These are phyloP conservation scores for Tritrichomonas foetus DNA, from an alignment of 208 protist species.

Conservation along the genomic window DNA sequence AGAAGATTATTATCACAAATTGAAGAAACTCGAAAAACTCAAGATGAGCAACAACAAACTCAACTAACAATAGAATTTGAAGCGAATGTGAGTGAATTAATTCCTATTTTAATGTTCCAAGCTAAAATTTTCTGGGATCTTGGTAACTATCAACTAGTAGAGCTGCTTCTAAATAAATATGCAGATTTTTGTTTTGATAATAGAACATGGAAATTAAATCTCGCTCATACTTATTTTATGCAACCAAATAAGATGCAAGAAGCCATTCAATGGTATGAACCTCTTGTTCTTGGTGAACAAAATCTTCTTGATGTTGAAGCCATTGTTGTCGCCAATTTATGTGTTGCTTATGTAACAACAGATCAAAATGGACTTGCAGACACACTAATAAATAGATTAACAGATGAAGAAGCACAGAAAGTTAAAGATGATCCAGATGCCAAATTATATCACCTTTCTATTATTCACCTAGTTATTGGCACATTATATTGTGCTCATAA, in stretches of 20 bases:
- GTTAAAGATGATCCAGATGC: constrained; percentile 29
- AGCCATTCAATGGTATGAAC: constrained; percentile 52
- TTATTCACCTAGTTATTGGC: too few species aligned
- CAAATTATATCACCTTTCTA: constrained; percentile 51
- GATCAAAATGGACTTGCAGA: constrained; percentile 51
- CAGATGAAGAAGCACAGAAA: background rate
- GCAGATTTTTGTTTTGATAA: constrained; percentile 60
- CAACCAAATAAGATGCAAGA: constrained; percentile 50
- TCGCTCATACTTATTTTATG: constrained; percentile 58
- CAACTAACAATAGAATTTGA: background rate
- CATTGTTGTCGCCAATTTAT: constrained; percentile 57
- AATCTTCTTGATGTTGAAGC: constrained; percentile 49
- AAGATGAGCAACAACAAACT: background rate
- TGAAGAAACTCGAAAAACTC: background rate
- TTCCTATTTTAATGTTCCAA: constrained; percentile 77
- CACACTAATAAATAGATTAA: constrained; percentile 51
- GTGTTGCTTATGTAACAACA: constrained; percentile 54
- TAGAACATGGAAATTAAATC: constrained; percentile 49
- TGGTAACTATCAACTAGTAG: constrained; percentile 84
- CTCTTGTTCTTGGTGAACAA: constrained; percentile 50
- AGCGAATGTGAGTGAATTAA: constrained; percentile 79
- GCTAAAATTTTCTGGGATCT: constrained; percentile 96
- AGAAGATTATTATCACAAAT: background rate
- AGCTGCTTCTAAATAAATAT: constrained; percentile 79
- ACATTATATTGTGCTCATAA: constrained; percentile 57